A percentile compares a stretch with the other conserved stretches of the same genome.
phyloP scores from a whole-genome alignment of 2,329 filamentous ascomycete genomes.

The Penicillium concentricum region DNA sequence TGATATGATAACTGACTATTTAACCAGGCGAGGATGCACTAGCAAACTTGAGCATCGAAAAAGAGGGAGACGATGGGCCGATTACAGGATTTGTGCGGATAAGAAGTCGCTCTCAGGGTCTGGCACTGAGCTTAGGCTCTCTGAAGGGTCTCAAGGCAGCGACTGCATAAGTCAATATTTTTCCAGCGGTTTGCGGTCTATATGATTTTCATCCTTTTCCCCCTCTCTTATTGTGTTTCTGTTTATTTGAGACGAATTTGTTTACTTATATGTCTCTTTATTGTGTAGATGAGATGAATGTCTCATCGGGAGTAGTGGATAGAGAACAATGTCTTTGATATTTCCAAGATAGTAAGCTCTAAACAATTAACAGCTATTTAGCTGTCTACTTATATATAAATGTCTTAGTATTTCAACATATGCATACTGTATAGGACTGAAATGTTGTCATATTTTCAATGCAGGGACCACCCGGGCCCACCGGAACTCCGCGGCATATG shows the following conservation, averaged over 20 bases:
- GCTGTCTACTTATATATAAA: background rate
- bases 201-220: conserved; percentile 24
- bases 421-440: too few relatives aligned
- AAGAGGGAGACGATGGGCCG: conserved; percentile 90
- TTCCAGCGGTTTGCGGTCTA: conserved; percentile 32
- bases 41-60: conserved; percentile 96
- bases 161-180: conserved; percentile 36
- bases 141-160: conserved; percentile 88
- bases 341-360: background rate
- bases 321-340: conserved; percentile 22
- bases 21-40: conserved; percentile 88
- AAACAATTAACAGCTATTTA: background rate
- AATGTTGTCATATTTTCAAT: background rate
- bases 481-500: conserved; percentile 18
- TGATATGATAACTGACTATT: conserved; percentile 22
- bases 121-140: conserved; percentile 89
- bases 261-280: conserved; percentile 25
- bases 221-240: conserved; percentile 17
- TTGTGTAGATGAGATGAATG: conserved; percentile 27
- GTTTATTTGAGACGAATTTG: conserved; percentile 31
- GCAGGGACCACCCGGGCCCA: conserved; percentile 19
- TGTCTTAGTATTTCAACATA: too few relatives aligned
- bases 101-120: conserved; percentile 91
- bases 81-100: conserved; percentile 98
- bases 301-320: conserved; percentile 24